Evolutionary conservation across 495 filamentous ascomycete genomes (phyloP), one percentile per base, ranked within the genome.

Genomic region (Penicillium lividum): DNA sequence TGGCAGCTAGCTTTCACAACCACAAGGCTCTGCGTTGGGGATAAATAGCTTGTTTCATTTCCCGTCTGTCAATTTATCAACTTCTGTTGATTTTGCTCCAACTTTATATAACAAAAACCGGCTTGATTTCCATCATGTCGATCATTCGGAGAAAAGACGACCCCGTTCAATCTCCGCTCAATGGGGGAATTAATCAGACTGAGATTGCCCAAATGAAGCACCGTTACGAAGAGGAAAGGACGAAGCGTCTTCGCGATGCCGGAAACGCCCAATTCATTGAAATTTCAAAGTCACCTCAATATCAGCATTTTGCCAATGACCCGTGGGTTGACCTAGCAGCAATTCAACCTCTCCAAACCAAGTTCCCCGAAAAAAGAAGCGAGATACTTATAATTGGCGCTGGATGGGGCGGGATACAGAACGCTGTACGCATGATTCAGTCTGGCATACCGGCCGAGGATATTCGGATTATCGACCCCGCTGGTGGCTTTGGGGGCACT

Each of bases 341-440:
- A 47, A 34, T 57, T 36, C 13, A 50, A 60, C 28, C 65, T 60
- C 6, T 63, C 70, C 42, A 57, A 53, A 18, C 70, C 28, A 79
- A 79, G 63, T 77, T 81, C 57, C 51, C 51, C 8, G 33, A 54
- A 34, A 33, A 57, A 6, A 30, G 40, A 6, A 40, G 4, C 33
- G 45, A 62, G n/a, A 51, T 63, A 15, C 52, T 78, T 38, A 76
- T 82, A 56, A 62, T 81, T 10, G 83, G 84, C 27, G 82, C 77
- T 15, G 83, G 84, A 0, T 77, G 70, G 46, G 79, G 80, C 15
- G 83, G 81, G 1, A 59, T 84, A 13, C 55, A 79, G 3, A 71
- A 66, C 30, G 82, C 82, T 0, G 76, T 80, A 3, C 75, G 78
- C 5, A 69, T 86, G 45, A 68, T 83, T 44, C 54, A 85, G 48